These are phyloP conservation scores for Lunasporangiospora selenospora DNA, from an alignment of 192 early-diverging fungal species.

Conservation along the genomic window DNA sequence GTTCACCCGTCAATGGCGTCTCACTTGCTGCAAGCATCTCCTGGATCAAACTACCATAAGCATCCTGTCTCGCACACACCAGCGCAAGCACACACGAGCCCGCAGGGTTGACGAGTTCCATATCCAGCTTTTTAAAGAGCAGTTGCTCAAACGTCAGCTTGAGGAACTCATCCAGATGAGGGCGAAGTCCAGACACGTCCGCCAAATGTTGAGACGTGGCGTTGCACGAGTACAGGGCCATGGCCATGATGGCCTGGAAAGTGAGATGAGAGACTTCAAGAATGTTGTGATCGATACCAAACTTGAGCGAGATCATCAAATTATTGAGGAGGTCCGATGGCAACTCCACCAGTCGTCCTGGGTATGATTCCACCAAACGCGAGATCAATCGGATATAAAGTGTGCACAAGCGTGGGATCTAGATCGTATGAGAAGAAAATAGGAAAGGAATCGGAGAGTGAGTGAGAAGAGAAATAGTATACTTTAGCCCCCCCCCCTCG, in stretches of 20 bases:
- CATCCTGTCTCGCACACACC: constrained; percentile 55
- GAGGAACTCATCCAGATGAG: constrained; percentile 59
- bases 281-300: constrained; percentile 66
- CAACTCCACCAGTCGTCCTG: constrained; percentile 59
- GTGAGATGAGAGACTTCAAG: constrained; percentile 63
- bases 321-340: constrained; percentile 58
- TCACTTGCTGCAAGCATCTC: constrained; percentile 59
- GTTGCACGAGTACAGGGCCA: constrained; percentile 64
- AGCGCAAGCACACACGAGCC: constrained; percentile 65
- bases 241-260: constrained; percentile 67
- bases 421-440: constrained; percentile 1
- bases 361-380: constrained; percentile 68
- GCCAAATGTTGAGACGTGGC: constrained; percentile 34
- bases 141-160: constrained; percentile 60
- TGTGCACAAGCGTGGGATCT: constrained; percentile 68
- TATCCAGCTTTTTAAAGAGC: constrained; percentile 69
- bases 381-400: constrained; percentile 72
- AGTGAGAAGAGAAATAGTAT: not conserved
- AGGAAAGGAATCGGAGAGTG: not conserved
- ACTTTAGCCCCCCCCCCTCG: too few species aligned
- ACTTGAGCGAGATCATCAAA: constrained; percentile 66
- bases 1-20: constrained; percentile 44
- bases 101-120: constrained; percentile 64
- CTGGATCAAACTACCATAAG: constrained; percentile 58
- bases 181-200: constrained; percentile 15